Conservation (phyloP, 148 eudicot genomes). For the Suaeda aralocaspica region DNA sequence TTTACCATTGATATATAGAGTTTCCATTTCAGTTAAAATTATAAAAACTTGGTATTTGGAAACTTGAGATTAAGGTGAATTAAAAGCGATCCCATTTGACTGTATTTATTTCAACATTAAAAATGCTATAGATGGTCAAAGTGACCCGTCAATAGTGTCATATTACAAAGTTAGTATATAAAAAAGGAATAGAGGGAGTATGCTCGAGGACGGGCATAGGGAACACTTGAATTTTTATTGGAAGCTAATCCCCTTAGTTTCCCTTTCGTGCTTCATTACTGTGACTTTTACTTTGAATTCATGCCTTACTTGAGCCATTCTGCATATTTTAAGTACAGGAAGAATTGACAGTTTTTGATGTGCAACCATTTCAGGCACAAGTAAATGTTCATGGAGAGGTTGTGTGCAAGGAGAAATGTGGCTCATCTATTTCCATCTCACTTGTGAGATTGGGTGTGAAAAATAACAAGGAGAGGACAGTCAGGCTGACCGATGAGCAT, state of each 20-base stretch:
- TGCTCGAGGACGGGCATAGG: constrained; percentile 1
- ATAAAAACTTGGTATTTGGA: too few relatives aligned
- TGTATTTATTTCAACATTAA: too few relatives aligned
- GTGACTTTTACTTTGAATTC: neutral
- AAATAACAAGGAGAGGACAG: constrained; percentile 45
- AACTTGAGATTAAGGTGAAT: too few relatives aligned
- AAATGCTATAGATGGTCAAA: too few relatives aligned
- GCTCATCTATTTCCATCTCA: constrained; percentile 51
- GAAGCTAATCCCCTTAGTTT: constrained; percentile 5
- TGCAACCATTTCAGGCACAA: constrained; percentile 52
- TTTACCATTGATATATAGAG: too few relatives aligned
- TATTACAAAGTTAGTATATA: too few relatives aligned
- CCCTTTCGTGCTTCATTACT: too few relatives aligned
- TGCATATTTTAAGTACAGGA: neutral
- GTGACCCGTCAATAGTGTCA: too few relatives aligned
- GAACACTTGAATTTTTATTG: constrained; percentile 1
- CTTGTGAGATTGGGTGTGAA: constrained; percentile 57
- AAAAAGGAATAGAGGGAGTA: too few relatives aligned
- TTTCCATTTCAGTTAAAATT: too few relatives aligned
- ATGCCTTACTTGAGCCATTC: neutral
- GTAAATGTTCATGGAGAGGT: constrained; percentile 71
- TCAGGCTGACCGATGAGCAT: constrained; percentile 57
- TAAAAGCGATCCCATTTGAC: too few relatives aligned
- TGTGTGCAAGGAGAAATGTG: constrained; percentile 79
- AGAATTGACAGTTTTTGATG: constrained; percentile 17